A percentile compares a stretch with the other conserved stretches of the same genome.
phyloP scores from a whole-genome alignment of 2,329 filamentous ascomycete species.

The Cephalotrichum gorgonifer region DNA sequence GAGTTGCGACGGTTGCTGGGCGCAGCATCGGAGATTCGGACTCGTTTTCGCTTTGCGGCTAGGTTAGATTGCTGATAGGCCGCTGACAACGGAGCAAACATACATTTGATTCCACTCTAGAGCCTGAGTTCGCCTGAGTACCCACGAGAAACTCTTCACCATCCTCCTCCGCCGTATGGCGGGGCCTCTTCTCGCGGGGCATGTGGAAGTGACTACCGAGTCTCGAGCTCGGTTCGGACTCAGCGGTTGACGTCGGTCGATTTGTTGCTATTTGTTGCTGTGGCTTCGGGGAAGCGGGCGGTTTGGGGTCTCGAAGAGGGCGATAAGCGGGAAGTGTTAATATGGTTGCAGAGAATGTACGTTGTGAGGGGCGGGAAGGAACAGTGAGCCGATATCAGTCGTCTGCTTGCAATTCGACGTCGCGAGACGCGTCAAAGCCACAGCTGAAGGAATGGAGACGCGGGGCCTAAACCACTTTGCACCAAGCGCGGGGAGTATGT shows the following conservation, averaged over 20 bases:
- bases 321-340: too few relatives aligned
- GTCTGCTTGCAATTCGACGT: too few relatives aligned
- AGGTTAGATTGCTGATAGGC: not conserved
- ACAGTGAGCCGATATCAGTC: too few relatives aligned
- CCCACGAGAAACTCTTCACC: conserved; percentile 23
- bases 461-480: too few relatives aligned
- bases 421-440: too few relatives aligned
- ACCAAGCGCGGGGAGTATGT: too few relatives aligned
- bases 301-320: not conserved
- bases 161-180: conserved; percentile 22
- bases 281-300: not conserved
- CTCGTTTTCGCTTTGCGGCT: conserved; percentile 19
- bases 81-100: not conserved
- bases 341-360: too few relatives aligned
- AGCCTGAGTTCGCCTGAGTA: conserved; percentile 28
- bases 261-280: too few relatives aligned
- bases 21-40: conserved; percentile 18
- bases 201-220: conserved; percentile 10
- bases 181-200: conserved; percentile 30
- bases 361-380: too few relatives aligned
- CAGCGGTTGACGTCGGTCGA: not conserved
- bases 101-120: conserved; percentile 23
- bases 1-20: conserved; percentile 5
- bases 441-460: too few relatives aligned
- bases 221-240: not conserved